These are phyloP conservation scores for Tetradesmus lagerheimii DNA, from an alignment of 139 green algal genomes.

Conservation along the genomic window DNA sequence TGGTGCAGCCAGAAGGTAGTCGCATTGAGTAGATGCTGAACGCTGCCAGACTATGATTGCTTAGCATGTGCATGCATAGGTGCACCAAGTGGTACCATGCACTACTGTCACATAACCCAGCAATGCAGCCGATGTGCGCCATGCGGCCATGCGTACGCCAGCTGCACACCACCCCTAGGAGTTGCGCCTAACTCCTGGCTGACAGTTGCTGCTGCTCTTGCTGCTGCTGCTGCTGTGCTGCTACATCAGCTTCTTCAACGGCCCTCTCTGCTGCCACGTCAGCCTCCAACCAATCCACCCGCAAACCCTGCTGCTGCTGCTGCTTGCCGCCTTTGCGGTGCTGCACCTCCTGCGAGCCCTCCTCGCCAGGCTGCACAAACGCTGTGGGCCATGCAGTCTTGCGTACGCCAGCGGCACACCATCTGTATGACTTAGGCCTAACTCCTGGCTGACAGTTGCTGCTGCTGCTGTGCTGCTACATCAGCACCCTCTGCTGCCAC, in stretches of 20 bases:
- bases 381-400: background rate
- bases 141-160: background rate
- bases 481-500: background rate
- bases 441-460: background rate
- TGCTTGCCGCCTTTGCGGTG: background rate
- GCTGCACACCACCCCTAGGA: too few species aligned
- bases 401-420: too few species aligned
- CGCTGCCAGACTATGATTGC: too few species aligned
- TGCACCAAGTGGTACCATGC: too few species aligned
- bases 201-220: constrained; percentile 6
- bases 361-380: background rate
- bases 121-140: background rate
- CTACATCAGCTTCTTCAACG: background rate
- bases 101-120: too few species aligned
- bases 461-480: background rate
- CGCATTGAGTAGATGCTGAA: too few species aligned
- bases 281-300: background rate
- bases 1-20: too few species aligned
- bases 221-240: too few species aligned
- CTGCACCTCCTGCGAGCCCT: background rate
- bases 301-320: background rate
- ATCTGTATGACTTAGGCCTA: background rate
- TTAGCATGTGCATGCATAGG: too few species aligned
- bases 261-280: background rate
- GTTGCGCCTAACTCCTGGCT: background rate